phyloP scores from a whole-genome alignment of 768 basidiomycete genomes.

The Lentinula boryana region DNA sequence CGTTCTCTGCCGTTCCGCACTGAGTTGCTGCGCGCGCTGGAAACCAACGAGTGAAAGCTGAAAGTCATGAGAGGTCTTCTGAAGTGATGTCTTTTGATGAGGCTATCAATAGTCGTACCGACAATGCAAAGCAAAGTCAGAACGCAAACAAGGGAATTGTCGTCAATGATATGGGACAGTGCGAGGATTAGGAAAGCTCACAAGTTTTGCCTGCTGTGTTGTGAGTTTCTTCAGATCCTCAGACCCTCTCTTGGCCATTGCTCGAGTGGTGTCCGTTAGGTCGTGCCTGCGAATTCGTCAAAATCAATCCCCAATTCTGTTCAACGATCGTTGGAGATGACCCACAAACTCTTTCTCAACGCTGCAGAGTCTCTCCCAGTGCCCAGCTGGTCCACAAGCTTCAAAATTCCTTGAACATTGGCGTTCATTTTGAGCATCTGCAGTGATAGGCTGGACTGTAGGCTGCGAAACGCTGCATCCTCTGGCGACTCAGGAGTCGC shows the following conservation, averaged over 20 bases:
- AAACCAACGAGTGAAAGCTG: constrained; percentile 87
- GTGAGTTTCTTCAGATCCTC: constrained; percentile 91
- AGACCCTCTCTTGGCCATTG: constrained; percentile 91
- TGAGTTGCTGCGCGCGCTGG: constrained; percentile 85
- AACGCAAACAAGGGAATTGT: background rate
- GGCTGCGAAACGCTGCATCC: constrained; percentile 67
- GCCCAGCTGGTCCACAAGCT: constrained; percentile 95
- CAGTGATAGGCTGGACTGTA: constrained; percentile 78
- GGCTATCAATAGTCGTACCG: constrained; percentile 39
- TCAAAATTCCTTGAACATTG: constrained; percentile 92
- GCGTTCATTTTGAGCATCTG: constrained; percentile 99
- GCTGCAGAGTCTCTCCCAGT: constrained; percentile 72
- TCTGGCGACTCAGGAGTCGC: constrained; percentile 39
- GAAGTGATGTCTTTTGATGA: constrained; percentile 74
- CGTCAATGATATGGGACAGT: background rate
- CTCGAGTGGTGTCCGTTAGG: constrained; percentile 88
- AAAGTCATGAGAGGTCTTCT: constrained; percentile 92
- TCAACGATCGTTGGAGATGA: constrained; percentile 10
- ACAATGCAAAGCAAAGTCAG: background rate
- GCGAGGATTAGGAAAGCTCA: constrained; percentile 24
- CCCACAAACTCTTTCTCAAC: constrained; percentile 82
- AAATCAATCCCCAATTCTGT: background rate
- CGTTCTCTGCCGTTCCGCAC: constrained; percentile 83
- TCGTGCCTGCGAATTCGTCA: constrained; percentile 58
- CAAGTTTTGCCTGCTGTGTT: constrained; percentile 53